These are phyloP conservation scores for Taxawa tesnikishii DNA, from an alignment of 2,329 filamentous ascomycete species.

Conservation along the genomic window DNA sequence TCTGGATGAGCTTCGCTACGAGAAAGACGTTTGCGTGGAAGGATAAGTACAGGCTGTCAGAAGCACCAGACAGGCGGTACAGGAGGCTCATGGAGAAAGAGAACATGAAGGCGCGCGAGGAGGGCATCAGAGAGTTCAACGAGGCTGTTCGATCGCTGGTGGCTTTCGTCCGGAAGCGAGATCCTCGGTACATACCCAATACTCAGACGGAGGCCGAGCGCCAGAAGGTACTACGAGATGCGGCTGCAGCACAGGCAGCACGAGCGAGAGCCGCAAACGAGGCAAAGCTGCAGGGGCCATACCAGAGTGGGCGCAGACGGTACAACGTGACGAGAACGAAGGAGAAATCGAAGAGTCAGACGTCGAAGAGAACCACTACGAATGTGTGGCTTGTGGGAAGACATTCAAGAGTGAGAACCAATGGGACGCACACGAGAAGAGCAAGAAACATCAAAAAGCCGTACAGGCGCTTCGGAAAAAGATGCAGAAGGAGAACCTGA, in stretches of 20 bases:
- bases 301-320: conserved; percentile 63
- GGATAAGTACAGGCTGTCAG: conserved; percentile 69
- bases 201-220: conserved; percentile 68
- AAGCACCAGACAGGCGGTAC: conserved; percentile 74
- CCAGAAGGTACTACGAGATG: conserved; percentile 63
- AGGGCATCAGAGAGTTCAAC: conserved; percentile 79
- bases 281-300: conserved; percentile 55
- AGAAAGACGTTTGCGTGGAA: conserved; percentile 82
- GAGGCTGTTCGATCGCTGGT: conserved; percentile 80
- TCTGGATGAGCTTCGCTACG: conserved; percentile 74
- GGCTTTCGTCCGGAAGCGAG: conserved; percentile 78
- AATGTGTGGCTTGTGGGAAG: conserved; percentile 53
- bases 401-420: conserved; percentile 84
- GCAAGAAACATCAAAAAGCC: conserved; percentile 89
- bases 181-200: conserved; percentile 72
- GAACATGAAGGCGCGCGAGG: conserved; percentile 73
- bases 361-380: conserved; percentile 39
- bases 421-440: conserved; percentile 82
- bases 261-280: conserved; percentile 70
- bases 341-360: conserved; percentile 38
- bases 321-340: conserved; percentile 40
- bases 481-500: conserved; percentile 69
- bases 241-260: conserved; percentile 73
- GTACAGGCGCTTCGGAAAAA: conserved; percentile 67
- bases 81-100: conserved; percentile 90